Evolutionary conservation across 345 rosid genomes (phyloP).

Genomic region (Hibiscus tridactylites): DNA sequence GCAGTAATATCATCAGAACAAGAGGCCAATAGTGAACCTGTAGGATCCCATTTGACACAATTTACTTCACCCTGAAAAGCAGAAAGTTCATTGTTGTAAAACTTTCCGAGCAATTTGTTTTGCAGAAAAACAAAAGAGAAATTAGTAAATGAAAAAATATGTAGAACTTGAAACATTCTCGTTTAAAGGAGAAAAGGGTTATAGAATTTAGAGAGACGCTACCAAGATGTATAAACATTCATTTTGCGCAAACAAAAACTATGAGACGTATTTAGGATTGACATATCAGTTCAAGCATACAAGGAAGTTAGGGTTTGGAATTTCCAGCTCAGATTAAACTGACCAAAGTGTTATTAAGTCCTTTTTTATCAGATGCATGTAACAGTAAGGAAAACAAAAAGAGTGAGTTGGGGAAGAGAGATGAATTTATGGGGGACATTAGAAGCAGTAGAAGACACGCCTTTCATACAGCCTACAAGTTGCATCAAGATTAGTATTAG

Average conservation of each 20-base stretch:
- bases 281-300: background rate
- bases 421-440: background rate
- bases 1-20: conserved; percentile 98
- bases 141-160: background rate
- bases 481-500: background rate
- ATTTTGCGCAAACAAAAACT: background rate
- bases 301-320: background rate
- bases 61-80: conserved; percentile 90
- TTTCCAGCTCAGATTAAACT: background rate
- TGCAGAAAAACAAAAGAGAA: background rate
- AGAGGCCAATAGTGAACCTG: conserved; percentile 83
- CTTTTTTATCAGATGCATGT: background rate
- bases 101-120: background rate
- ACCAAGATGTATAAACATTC: background rate
- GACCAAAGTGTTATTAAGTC: background rate
- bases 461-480: background rate
- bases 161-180: background rate
- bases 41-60: conserved; percentile 99
- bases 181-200: background rate
- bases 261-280: background rate
- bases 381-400: background rate
- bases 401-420: background rate
- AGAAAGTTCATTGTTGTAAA: conserved; percentile 3
- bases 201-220: background rate
- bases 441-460: background rate